A percentile compares a stretch with the other conserved stretches of the same genome.
Evolutionary conservation across 2,329 filamentous ascomycete genomes (phyloP).

Genomic region (Exophiala mesophila): DNA sequence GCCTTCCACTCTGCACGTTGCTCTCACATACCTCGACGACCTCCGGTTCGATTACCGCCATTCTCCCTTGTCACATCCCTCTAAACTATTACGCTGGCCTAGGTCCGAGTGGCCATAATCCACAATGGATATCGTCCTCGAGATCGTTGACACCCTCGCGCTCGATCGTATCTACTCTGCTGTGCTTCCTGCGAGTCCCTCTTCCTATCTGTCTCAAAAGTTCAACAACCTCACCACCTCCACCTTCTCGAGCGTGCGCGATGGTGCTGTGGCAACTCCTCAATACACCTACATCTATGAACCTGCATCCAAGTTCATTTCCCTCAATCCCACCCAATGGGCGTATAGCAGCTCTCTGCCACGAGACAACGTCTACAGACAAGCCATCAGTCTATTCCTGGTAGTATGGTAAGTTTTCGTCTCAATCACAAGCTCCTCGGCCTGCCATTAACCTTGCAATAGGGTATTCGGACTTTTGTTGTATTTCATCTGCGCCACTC

Average conservation of each 20-base stretch:
- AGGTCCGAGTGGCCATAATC: too few relatives aligned
- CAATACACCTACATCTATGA: constrained; percentile 58
- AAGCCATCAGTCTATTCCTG: constrained; percentile 69
- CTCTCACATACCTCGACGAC: too few relatives aligned
- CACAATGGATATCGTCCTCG: constrained; percentile 87
- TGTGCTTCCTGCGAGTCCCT: constrained; percentile 57
- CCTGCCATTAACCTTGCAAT: constrained; percentile 11
- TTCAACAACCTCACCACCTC: constrained; percentile 48
- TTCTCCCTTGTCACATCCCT: too few relatives aligned
- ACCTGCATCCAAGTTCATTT: constrained; percentile 66
- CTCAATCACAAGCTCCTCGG: not conserved
- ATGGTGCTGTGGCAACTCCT: constrained; percentile 37
- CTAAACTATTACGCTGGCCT: too few relatives aligned
- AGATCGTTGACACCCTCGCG: constrained; percentile 74
- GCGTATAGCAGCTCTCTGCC: constrained; percentile 75
- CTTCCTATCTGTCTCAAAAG: constrained; percentile 49
- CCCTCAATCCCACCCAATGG: constrained; percentile 64
- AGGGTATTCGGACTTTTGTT: constrained; percentile 81
- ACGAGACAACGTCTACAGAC: constrained; percentile 72
- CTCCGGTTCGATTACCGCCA: too few relatives aligned
- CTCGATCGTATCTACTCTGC: constrained; percentile 75
- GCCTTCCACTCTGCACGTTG: too few relatives aligned
- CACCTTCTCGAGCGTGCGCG: constrained; percentile 50
- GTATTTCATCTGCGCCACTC: constrained; percentile 77
- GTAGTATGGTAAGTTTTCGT: constrained; percentile 69